phyloP scores from a whole-genome alignment of 139 green algal genomes.

The Dunaliella primolecta region DNA sequence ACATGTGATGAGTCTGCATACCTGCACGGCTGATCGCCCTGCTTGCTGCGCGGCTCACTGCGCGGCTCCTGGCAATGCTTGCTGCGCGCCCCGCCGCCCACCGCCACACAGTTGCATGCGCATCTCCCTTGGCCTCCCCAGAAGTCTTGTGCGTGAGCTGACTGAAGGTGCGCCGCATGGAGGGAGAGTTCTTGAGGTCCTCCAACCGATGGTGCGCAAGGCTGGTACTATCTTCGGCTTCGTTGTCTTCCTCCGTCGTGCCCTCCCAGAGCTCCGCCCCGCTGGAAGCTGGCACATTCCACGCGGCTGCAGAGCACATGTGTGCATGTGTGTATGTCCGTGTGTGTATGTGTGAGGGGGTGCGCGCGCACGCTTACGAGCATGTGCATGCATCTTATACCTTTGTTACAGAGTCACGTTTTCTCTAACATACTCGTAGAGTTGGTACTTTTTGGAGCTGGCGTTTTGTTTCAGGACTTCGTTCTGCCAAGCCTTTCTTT shows the following conservation, averaged over 20 bases:
- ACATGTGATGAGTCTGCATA: too few species aligned
- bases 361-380: too few species aligned
- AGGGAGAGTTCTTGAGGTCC: background rate
- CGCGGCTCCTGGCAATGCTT: background rate
- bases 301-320: background rate
- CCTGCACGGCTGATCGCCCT: background rate
- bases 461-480: too few species aligned
- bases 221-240: too few species aligned
- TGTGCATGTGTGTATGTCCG: background rate
- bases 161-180: background rate
- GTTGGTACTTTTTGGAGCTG: too few species aligned
- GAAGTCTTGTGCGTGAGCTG: background rate
- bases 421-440: too few species aligned
- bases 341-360: background rate
- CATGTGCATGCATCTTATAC: too few species aligned
- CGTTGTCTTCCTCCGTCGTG: background rate
- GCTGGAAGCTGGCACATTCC: background rate
- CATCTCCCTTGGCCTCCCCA: background rate
- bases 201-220: background rate
- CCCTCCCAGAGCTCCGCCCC: background rate
- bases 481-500: too few species aligned
- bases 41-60: background rate
- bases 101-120: background rate
- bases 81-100: background rate
- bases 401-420: too few species aligned